Evolutionary conservation across 2,329 filamentous ascomycete species (phyloP).

Genomic region (Eutypa lata): DNA sequence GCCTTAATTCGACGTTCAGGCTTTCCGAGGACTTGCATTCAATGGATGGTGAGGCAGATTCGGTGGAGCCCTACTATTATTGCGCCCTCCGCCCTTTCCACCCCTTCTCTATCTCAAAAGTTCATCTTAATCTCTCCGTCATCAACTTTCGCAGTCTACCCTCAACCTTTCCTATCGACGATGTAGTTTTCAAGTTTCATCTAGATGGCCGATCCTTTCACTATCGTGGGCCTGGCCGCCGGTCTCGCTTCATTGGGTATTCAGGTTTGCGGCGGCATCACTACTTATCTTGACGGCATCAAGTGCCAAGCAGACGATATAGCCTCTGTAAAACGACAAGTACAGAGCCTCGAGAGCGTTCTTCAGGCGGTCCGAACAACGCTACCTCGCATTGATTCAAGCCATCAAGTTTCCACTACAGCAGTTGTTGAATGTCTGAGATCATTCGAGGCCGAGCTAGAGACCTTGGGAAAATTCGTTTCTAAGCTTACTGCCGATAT

Average conservation of each 20-base stretch:
- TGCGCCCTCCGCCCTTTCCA: too few relatives aligned
- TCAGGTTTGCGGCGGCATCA: neutral
- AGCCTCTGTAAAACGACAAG: neutral
- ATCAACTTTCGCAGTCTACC: too few relatives aligned
- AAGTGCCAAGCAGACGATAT: neutral
- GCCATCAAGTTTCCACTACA: neutral
- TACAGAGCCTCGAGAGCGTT: neutral
- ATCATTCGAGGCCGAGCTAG: neutral
- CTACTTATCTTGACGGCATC: neutral
- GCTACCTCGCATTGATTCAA: neutral
- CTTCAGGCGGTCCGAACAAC: neutral
- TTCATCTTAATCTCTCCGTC: too few relatives aligned
- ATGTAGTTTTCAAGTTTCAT: neutral
- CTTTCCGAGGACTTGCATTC: too few relatives aligned
- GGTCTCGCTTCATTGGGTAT: neutral
- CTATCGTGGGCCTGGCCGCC: neutral
- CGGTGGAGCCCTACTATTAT: too few relatives aligned
- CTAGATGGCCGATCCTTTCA: neutral
- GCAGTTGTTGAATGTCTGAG: neutral
- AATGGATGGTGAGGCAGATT: too few relatives aligned
- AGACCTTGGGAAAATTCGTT: neutral
- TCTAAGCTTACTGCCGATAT: neutral
- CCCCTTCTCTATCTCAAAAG: too few relatives aligned
- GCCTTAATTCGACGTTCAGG: too few relatives aligned
- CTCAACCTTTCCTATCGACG: too few relatives aligned